Percentiles rank a stretch among this genome's conserved stretches.
These are phyloP conservation scores for Aureobasidium mangrovei DNA, from an alignment of 2,329 filamentous ascomycete species.

Conservation along the genomic window DNA sequence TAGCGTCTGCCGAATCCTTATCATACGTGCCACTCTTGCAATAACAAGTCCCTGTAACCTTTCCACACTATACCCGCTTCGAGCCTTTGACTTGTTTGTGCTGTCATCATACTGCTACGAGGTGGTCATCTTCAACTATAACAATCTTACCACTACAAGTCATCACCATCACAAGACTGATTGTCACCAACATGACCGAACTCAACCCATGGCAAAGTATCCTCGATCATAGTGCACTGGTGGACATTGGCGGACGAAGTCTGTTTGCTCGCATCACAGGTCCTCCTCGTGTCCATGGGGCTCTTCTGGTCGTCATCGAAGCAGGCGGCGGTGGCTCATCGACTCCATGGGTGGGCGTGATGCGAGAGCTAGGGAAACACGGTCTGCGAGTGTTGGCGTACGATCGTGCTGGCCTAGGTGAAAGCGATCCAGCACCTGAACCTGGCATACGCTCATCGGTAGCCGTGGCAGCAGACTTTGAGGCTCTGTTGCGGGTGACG, in stretches of 20 bases:
- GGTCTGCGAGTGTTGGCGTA: neutral
- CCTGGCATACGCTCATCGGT: neutral
- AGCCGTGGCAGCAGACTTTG: neutral
- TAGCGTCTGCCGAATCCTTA: too few relatives aligned
- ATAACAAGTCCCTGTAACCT: too few relatives aligned
- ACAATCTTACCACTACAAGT: too few relatives aligned
- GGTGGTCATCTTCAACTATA: too few relatives aligned
- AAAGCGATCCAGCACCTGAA: neutral
- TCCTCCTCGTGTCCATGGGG: neutral
- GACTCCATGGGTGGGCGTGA: neutral
- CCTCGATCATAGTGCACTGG: neutral
- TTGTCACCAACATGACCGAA: neutral
- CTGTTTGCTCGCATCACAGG: neutral
- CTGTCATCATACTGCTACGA: too few relatives aligned
- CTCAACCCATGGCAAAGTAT: neutral
- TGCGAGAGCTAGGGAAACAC: neutral
- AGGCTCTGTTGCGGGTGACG: neutral
- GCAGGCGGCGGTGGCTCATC: neutral
- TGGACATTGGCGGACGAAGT: neutral
- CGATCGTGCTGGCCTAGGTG: neutral
- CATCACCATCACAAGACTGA: too few relatives aligned
- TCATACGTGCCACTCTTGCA: too few relatives aligned
- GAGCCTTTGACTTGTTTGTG: too few relatives aligned
- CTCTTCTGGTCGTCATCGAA: neutral
- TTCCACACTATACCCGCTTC: too few relatives aligned